These are phyloP conservation scores for Baudoinia panamericana DNA, from an alignment of 495 filamentous ascomycete genomes.

Conservation along the genomic window DNA sequence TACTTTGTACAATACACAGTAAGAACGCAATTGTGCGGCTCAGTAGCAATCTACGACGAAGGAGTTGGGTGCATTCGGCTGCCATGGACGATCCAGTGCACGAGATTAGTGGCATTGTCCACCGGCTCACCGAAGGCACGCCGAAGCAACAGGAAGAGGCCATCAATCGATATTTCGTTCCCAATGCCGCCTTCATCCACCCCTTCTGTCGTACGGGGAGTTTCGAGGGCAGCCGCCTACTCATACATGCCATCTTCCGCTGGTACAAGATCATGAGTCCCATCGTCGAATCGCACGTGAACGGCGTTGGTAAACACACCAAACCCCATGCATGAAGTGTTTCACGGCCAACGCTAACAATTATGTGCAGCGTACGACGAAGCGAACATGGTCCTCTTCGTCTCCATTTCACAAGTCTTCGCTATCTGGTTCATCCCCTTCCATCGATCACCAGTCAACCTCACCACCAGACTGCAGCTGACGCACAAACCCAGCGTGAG, in stretches of 20 bases:
- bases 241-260: conserved; percentile 57
- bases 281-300: conserved; percentile 51
- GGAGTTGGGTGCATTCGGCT: too few species aligned
- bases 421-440: conserved; percentile 65
- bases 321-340: conserved; percentile 3
- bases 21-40: too few species aligned
- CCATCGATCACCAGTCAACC: conserved; percentile 49
- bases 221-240: conserved; percentile 44
- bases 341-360: background rate
- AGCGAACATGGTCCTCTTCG: conserved; percentile 49
- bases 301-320: conserved; percentile 47
- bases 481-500: conserved; percentile 15
- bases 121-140: conserved; percentile 48
- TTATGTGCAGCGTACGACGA: conserved; percentile 50
- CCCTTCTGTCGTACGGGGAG: conserved; percentile 65
- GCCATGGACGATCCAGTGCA: conserved; percentile 27
- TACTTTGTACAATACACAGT: too few species aligned
- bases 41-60: too few species aligned
- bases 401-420: conserved; percentile 58
- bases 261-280: conserved; percentile 83
- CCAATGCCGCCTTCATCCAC: conserved; percentile 58
- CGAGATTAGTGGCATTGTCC: conserved; percentile 52
- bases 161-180: conserved; percentile 57
- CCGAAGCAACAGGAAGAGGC: conserved; percentile 48
- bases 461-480: conserved; percentile 63